Evolutionary conservation across 345 rosid species (phyloP).

Genomic region (Melaleuca quinquenervia): DNA sequence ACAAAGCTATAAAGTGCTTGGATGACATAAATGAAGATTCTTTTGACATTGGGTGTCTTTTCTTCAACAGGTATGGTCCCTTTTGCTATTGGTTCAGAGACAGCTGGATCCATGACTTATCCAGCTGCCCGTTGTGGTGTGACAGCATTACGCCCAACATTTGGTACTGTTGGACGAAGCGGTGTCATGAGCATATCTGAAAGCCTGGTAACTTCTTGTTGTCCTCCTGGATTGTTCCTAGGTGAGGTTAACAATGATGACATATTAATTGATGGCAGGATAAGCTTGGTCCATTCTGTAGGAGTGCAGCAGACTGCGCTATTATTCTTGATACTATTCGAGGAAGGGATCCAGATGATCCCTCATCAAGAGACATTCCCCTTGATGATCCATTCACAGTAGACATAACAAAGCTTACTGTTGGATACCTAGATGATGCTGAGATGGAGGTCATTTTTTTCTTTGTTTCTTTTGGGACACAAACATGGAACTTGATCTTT

Average conservation of each 20-base stretch:
- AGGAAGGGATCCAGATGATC: slow-evolving; percentile 76
- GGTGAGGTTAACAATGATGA: neutral
- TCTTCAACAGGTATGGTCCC: slow-evolving; percentile 58
- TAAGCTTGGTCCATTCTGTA: slow-evolving; percentile 80
- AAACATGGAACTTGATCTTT: neutral
- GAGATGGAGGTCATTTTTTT: slow-evolving; percentile 63
- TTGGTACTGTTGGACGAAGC: slow-evolving; percentile 68
- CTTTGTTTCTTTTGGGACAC: neutral
- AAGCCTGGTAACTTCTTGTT: slow-evolving; percentile 41
- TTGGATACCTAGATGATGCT: slow-evolving; percentile 79
- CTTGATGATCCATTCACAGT: slow-evolving; percentile 61
- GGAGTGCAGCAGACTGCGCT: slow-evolving; percentile 55
- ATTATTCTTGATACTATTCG: slow-evolving; percentile 50
- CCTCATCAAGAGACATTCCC: slow-evolving; percentile 62
- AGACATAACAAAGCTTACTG: slow-evolving; percentile 64
- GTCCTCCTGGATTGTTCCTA: neutral
- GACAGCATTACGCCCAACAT: slow-evolving; percentile 81
- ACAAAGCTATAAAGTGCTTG: neutral
- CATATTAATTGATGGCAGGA: slow-evolving; percentile 28
- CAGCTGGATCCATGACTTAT: slow-evolving; percentile 77
- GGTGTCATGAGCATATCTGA: slow-evolving; percentile 93
- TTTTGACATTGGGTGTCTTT: neutral
- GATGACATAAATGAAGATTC: neutral
- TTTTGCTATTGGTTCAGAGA: slow-evolving; percentile 92
- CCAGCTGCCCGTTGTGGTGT: slow-evolving; percentile 81